A percentile compares a stretch with the other conserved stretches of the same genome.
Evolutionary conservation across 768 basidiomycete genomes (phyloP).

Genomic region (Trichaptum fuscoviolaceum): DNA sequence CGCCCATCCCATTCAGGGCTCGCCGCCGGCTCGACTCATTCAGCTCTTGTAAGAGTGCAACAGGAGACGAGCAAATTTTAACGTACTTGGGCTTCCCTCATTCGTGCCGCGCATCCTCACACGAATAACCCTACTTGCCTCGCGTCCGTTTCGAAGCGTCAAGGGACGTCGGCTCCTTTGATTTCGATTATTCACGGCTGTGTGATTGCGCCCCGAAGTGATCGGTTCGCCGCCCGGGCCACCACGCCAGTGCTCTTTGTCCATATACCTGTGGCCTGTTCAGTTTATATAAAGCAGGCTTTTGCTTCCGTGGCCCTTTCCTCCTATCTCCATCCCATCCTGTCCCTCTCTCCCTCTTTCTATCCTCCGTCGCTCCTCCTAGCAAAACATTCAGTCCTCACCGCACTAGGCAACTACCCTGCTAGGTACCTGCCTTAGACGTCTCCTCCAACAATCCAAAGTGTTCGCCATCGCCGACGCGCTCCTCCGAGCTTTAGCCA

Average conservation of each 20-base stretch:
- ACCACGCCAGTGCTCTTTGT: background rate
- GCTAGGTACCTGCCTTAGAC: background rate
- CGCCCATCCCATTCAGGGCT: no score
- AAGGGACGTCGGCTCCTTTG: no score
- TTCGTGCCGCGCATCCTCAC: background rate
- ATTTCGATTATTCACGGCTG: no score
- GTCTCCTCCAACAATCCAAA: background rate
- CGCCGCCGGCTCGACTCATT: no score
- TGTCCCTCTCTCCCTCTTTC: background rate
- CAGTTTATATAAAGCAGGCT: background rate
- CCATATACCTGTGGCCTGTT: background rate
- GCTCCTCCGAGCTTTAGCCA: background rate
- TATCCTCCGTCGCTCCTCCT: background rate
- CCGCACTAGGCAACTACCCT: background rate
- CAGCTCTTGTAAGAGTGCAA: no score
- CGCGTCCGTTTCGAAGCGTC: no score
- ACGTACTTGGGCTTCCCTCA: background rate
- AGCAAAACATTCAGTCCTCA: background rate
- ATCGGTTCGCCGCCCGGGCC: no score
- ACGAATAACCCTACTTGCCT: background rate
- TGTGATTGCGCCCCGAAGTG: no score
- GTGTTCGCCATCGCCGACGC: background rate
- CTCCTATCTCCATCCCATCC: constrained; percentile 1
- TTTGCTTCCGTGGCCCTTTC: background rate
- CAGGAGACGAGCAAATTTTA: background rate